Conservation (phyloP, 129 eudicot genomes). For the Centella asiatica region DNA sequence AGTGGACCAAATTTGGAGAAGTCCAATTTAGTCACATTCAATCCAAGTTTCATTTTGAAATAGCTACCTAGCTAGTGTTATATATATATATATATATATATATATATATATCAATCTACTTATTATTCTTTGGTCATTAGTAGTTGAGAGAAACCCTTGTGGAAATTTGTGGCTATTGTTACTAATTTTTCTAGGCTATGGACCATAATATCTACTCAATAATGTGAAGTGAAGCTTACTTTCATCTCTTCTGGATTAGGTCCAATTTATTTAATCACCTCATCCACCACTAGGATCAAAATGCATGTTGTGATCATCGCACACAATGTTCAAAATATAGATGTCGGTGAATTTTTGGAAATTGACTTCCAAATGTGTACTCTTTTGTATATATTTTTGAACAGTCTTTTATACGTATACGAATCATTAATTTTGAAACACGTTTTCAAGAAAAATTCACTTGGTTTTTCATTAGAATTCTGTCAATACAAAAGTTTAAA, state of each 20-base stretch:
- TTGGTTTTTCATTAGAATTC: no score
- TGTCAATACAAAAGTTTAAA: no score
- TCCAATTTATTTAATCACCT: neutral
- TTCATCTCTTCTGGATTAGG: neutral
- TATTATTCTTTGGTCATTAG: neutral
- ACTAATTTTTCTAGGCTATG: neutral
- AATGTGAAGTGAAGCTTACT: neutral
- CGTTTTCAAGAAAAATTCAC: no score
- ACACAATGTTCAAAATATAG: no score
- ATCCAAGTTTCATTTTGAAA: neutral
- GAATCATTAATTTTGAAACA: no score
- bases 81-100: no score
- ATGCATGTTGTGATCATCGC: neutral
- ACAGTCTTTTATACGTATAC: no score
- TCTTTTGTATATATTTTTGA: no score
- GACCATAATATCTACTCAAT: slow-evolving; percentile 2
- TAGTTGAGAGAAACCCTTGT: neutral
- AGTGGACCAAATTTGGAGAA: neutral
- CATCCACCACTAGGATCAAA: neutral
- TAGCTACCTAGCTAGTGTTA: no score
- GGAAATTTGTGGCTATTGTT: slow-evolving; percentile 3
- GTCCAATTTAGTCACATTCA: slow-evolving; percentile 6
- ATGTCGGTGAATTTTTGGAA: no score
- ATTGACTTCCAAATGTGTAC: no score
- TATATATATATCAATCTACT: neutral